Evolutionary conservation across 257 asterid species (phyloP).

Genomic region (Cinchona pubescens): DNA sequence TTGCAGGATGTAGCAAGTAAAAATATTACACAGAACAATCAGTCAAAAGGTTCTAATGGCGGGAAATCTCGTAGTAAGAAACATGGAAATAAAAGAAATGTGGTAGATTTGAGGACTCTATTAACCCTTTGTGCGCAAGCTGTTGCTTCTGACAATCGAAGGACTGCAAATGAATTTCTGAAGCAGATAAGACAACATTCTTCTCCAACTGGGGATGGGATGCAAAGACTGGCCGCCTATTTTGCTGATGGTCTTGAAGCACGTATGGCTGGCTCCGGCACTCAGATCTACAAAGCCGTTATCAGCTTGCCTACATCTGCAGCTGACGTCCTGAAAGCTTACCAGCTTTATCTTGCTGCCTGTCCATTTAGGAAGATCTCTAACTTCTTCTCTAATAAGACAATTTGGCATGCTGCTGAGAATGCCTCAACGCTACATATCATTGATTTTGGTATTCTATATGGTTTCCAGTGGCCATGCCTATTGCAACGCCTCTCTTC

Average conservation of each 20-base stretch:
- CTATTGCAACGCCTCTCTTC: constrained; percentile 40
- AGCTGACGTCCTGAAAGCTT: constrained; percentile 37
- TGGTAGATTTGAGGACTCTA: constrained; percentile 67
- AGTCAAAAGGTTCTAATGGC: constrained; percentile 36
- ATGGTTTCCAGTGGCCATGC: constrained; percentile 52
- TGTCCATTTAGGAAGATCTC: constrained; percentile 45
- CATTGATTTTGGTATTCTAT: constrained; percentile 44
- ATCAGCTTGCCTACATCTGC: constrained; percentile 35
- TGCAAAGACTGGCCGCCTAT: constrained; percentile 42
- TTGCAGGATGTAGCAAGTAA: constrained; percentile 47
- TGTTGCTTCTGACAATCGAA: constrained; percentile 66
- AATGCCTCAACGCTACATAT: constrained; percentile 34
- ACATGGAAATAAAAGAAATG: constrained; percentile 38
- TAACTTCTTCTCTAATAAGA: constrained; percentile 39
- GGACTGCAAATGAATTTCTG: constrained; percentile 57
- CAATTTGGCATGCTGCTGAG: constrained; percentile 28
- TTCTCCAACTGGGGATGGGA: constrained; percentile 38
- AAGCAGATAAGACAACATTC: constrained; percentile 64
- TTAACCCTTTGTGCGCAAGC: constrained; percentile 80
- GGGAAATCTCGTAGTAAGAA: constrained; percentile 56
- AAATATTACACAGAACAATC: constrained; percentile 24
- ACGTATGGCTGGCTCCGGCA: constrained; percentile 46
- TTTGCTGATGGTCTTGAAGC: constrained; percentile 46
- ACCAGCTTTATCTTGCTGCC: constrained; percentile 43
- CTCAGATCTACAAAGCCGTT: constrained; percentile 37